Evolutionary conservation across 2,329 filamentous ascomycete species (phyloP), one percentile per base, ranked within the genome.

Genomic region (Gyromitra esculenta): DNA sequence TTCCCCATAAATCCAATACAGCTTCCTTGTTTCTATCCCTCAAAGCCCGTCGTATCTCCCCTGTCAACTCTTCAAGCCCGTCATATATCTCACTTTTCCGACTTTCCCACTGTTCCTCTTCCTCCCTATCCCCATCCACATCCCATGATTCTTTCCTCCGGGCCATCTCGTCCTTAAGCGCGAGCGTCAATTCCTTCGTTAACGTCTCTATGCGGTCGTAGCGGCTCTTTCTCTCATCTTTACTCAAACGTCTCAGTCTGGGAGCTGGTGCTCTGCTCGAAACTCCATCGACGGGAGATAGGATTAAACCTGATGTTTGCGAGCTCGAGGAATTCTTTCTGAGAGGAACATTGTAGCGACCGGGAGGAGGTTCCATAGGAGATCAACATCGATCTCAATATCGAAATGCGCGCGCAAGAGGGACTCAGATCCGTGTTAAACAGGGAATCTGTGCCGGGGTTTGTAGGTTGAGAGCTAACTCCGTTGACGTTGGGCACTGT

Each of bases 121-220:
- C 78, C 39, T 79, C 76, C 15, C 62, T 77, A 67, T 76, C 76
- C 2, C 78, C 76, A 4, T 79, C 76, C 13, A 65, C 65, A 60
- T 79, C 78, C 78, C 78, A 79, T 13, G 77, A 75, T 18, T 78
- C 73, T 35, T 79, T 79, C 54, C 78, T 76, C 21, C 78, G 68
- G 18, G 50, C 21, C 76, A 79, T 79, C 45, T 79, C 78, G 41
- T 78, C 76, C 45, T 75, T 71, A 54, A 79, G 57, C 25, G 76
- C 78, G 18, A 71, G 35, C 11, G 37, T 72, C 59, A 79, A 66
- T 69, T 79, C 76, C 13, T 69, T 72, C 63, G 78, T 78, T 60
- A 79, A 65, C 31, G 11, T 50, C 68, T 79, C 78, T 69, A 79
- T 79, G 62, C 76, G 78, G 41, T 78, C 69, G 62, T 79, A 79